Evolutionary conservation across 2,329 filamentous ascomycete species (phyloP).

Genomic region (Neonectria ditissima): DNA sequence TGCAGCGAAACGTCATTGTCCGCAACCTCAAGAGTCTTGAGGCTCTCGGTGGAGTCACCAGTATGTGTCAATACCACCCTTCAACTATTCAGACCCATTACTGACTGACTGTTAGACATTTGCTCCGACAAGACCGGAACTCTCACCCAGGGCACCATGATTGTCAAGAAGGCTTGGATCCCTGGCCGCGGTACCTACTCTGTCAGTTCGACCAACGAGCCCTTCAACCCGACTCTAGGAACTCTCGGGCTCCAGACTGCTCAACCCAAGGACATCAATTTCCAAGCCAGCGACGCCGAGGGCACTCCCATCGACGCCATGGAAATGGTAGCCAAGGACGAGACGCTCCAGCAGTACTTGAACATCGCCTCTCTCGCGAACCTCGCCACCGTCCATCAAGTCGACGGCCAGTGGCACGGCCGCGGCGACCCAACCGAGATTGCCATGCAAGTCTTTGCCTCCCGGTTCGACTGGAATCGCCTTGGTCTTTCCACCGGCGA

Average conservation of each 20-base stretch:
- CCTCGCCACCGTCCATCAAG: conserved; percentile 70
- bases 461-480: conserved; percentile 74
- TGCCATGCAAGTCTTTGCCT: conserved; percentile 79
- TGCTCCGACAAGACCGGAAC: conserved; percentile 71
- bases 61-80: conserved; percentile 38
- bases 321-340: conserved; percentile 58
- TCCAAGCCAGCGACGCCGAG: conserved; percentile 41
- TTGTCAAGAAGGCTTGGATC: conserved; percentile 65
- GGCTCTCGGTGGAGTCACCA: conserved; percentile 68
- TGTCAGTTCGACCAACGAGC: conserved; percentile 63
- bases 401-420: conserved; percentile 68
- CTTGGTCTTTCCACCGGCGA: conserved; percentile 63
- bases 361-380: conserved; percentile 75
- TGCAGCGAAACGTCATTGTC: conserved; percentile 64
- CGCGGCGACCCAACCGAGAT: conserved; percentile 76
- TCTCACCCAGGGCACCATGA: conserved; percentile 65
- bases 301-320: conserved; percentile 43
- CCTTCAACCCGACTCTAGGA: conserved; percentile 68
- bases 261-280: conserved; percentile 52
- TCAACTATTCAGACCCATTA: neutral
- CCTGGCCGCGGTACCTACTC: conserved; percentile 60
- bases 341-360: conserved; percentile 65
- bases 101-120: conserved; percentile 54
- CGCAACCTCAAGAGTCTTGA: conserved; percentile 65
- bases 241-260: conserved; percentile 55